Evolutionary conservation across 495 filamentous ascomycete genomes (phyloP), one percentile per base, ranked within the genome.

Genomic region (Penicillium cataractarum): DNA sequence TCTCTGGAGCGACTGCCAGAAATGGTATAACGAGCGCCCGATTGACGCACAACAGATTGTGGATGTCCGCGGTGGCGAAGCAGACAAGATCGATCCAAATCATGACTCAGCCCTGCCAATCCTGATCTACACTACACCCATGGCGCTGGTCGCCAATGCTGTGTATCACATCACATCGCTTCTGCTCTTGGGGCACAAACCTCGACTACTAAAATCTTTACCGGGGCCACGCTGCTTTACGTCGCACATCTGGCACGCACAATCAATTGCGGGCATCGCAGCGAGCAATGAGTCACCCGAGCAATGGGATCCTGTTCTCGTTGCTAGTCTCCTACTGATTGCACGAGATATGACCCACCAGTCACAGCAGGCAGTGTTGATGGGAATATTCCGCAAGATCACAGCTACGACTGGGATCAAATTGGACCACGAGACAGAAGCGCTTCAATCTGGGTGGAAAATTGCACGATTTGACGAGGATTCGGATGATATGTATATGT

Each of bases 11-110:
- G 70, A 70, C 37, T 72, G 70, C 17, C 70, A 72, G 40, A 72
- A 70, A 60, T 72, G 67, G 67, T 72, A 72, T 54, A 70, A 72
- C 17, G 70, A 72, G 17, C 70, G 70, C 13, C 67, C 70, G 4
- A 55, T 64, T 4, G 56, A 70, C 21, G 62, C 56, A 8, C 61
- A 72, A 15, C 70, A 70, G 33, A 72, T 70, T 13, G 69, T 71
- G 4, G 69, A 71, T 31, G 53, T 71, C 4, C 69, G 69, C 6
- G 69, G 69, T 13, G 59, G 66, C 13, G 69, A 72, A 57, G 69
- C 69, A 2, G 69, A 69, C 37, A 55, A 66, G 10, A 67, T 70
- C 15, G 70, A 72, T n/a, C 67, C 67, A 1, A 58, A 68, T 3
- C 70, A 70, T 51, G 24, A 67, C 56, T 70, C 70, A 17, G 65